Evolutionary conservation across 139 green algal genomes (phyloP).

Genomic region (Chlorella ohadii): DNA sequence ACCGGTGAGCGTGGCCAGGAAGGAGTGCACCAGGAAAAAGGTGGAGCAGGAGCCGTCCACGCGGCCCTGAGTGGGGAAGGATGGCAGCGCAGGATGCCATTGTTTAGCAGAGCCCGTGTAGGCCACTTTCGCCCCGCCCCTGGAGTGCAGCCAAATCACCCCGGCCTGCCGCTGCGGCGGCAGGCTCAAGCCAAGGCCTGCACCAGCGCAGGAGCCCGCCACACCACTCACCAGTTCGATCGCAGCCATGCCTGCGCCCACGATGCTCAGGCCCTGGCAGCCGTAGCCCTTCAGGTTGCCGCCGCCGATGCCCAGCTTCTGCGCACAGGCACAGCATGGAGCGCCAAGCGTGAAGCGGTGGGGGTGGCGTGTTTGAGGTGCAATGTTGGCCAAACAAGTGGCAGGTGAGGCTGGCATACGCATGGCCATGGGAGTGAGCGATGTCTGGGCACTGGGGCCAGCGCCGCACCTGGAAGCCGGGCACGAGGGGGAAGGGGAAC

Average conservation of each 20-base stretch:
- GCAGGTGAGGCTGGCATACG: not conserved
- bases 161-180: too few relatives aligned
- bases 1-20: conserved; percentile 88
- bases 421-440: too few relatives aligned
- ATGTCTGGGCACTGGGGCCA: too few relatives aligned
- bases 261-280: conserved; percentile 71
- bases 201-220: too few relatives aligned
- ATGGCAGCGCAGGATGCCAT: too few relatives aligned
- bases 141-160: too few relatives aligned
- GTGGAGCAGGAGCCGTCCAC: conserved; percentile 90
- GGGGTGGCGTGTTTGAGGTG: too few relatives aligned
- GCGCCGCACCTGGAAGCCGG: conserved; percentile 47
- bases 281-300: conserved; percentile 81
- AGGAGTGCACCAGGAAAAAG: conserved; percentile 95
- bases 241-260: conserved; percentile 68
- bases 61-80: conserved; percentile 56
- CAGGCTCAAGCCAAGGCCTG: not conserved
- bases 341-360: too few relatives aligned
- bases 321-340: conserved; percentile 37
- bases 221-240: conserved; percentile 70
- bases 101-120: too few relatives aligned
- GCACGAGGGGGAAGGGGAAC: conserved; percentile 87
- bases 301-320: conserved; percentile 79
- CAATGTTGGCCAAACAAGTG: too few relatives aligned
- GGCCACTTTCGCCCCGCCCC: too few relatives aligned